Percentiles rank a stretch among this genome's conserved stretches.
Evolutionary conservation across 352 stramenopile species (phyloP).

Genomic region (Pythium phragmiticola): DNA sequence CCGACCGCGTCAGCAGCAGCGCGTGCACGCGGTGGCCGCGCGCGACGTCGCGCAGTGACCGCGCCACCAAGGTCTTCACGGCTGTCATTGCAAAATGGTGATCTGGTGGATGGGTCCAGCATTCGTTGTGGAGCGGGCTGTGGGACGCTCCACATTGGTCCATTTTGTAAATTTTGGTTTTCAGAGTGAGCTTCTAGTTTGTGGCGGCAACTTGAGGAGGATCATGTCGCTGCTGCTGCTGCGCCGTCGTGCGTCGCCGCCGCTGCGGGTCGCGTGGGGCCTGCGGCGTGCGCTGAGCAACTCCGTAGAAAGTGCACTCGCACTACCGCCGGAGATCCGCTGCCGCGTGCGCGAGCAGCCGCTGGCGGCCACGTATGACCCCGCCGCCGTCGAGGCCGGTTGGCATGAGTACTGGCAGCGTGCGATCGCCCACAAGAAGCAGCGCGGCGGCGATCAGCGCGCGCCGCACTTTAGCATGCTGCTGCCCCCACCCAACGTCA

Average conservation of each 20-base stretch:
- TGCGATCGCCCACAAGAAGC: constrained; percentile 61
- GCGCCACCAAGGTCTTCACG: constrained; percentile 24
- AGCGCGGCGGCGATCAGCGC: constrained; percentile 40
- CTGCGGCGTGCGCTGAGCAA: constrained; percentile 21
- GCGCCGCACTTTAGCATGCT: constrained; percentile 95
- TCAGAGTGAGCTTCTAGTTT: background rate
- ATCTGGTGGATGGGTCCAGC: background rate
- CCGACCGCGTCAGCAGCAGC: constrained; percentile 72
- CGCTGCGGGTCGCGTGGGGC: background rate
- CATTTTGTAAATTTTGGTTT: background rate
- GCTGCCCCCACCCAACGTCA: constrained; percentile 85
- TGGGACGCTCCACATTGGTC: constrained; percentile 1
- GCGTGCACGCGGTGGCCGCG: constrained; percentile 45
- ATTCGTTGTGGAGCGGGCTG: background rate
- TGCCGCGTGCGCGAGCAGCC: constrained; percentile 45
- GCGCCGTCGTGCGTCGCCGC: constrained; percentile 8
- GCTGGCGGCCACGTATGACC: constrained; percentile 93
- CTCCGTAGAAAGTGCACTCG: constrained; percentile 6
- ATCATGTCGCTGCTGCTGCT: constrained; percentile 14
- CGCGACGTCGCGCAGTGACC: constrained; percentile 68
- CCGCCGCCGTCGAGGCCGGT: constrained; percentile 94
- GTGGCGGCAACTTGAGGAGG: constrained; percentile 12
- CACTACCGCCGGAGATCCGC: constrained; percentile 45
- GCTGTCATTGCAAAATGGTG: background rate
- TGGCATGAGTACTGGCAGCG: constrained; percentile 96